Evolutionary conservation across 2,329 filamentous ascomycete genomes (phyloP).

Genomic region (Fonsecaea erecta): DNA sequence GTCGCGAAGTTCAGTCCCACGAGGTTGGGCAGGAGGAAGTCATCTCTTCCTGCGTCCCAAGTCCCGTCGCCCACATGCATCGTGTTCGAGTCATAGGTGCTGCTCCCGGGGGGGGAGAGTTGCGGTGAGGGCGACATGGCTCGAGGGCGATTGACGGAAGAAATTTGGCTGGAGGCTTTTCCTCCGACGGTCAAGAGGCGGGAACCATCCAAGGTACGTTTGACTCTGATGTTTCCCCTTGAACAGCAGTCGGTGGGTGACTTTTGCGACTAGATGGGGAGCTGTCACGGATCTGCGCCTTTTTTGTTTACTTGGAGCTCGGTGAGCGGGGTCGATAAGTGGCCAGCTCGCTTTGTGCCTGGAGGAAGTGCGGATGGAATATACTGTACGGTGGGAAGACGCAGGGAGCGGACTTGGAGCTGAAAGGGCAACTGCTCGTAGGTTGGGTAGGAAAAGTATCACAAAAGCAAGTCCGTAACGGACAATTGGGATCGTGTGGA

Average conservation of each 20-base stretch:
- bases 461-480: not conserved
- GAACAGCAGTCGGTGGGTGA: not conserved
- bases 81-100: constrained; percentile 64
- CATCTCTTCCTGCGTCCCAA: constrained; percentile 66
- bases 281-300: not conserved
- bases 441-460: not conserved
- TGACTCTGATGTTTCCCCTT: not conserved
- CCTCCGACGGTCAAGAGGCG: constrained; percentile 27
- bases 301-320: constrained; percentile 26
- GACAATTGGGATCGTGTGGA: not conserved
- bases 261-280: not conserved
- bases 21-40: constrained; percentile 67
- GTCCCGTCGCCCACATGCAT: constrained; percentile 70
- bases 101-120: constrained; percentile 63
- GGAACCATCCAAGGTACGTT: constrained; percentile 29
- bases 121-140: constrained; percentile 46
- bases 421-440: not conserved
- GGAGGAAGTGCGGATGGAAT: not conserved
- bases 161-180: constrained; percentile 29
- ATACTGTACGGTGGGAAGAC: not conserved
- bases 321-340: constrained; percentile 13
- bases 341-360: not conserved
- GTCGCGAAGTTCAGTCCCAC: constrained; percentile 69
- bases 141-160: constrained; percentile 9
- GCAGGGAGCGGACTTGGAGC: not conserved